phyloP scores from a whole-genome alignment of 106 monocot species.

The Dendrobium chrysotoxum region DNA sequence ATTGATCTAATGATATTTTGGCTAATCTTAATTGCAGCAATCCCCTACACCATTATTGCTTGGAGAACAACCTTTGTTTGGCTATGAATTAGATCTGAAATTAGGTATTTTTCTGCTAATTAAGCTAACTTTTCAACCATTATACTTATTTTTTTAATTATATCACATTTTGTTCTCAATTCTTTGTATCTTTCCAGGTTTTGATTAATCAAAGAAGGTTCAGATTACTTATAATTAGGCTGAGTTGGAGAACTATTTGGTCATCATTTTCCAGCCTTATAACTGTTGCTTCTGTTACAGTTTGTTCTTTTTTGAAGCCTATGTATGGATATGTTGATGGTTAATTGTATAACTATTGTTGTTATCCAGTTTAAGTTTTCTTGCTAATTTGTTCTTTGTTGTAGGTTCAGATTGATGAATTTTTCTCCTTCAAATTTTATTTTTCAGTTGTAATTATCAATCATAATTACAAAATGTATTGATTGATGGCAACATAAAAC shows the following conservation, averaged over 20 bases:
- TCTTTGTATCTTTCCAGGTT: not conserved
- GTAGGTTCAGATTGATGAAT: too few relatives aligned
- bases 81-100: constrained; percentile 3
- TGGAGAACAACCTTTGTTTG: not conserved
- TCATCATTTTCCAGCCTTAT: not conserved
- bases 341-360: not conserved
- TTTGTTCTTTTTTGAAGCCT: not conserved
- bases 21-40: not conserved
- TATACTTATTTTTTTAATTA: not conserved
- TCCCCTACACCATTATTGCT: not conserved
- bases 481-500: too few relatives aligned
- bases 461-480: too few relatives aligned
- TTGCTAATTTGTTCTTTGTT: not conserved
- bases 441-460: too few relatives aligned
- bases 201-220: not conserved
- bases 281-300: not conserved
- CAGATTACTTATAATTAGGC: not conserved
- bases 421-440: too few relatives aligned
- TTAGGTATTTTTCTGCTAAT: not conserved
- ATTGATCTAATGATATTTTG: too few relatives aligned
- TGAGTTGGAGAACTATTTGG: not conserved
- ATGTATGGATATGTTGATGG: not conserved
- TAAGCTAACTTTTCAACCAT: not conserved
- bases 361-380: not conserved
- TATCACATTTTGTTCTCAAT: not conserved